Evolutionary conservation across 495 filamentous ascomycete species (phyloP).

Genomic region (Xylaria sp.): DNA sequence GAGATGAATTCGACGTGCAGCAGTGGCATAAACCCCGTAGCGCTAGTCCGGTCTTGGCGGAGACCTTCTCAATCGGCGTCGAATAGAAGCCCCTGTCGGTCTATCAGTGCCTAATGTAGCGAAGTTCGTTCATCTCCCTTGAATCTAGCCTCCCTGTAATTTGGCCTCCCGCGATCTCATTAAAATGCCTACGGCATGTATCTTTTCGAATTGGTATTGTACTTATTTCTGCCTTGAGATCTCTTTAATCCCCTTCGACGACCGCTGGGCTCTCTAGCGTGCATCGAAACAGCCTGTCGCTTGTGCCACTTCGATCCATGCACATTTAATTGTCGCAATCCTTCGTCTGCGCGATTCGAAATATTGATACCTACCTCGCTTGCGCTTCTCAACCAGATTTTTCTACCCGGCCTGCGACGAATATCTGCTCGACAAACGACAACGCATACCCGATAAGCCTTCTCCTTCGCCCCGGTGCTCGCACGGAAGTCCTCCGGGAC

Average conservation of each 20-base stretch:
- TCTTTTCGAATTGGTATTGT: conserved; percentile 1
- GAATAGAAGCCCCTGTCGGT: not conserved
- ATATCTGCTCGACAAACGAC: not conserved
- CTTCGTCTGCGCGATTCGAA: not conserved
- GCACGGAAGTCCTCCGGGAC: conserved; percentile 14
- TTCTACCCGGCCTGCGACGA: not conserved
- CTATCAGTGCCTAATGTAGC: conserved; percentile 21
- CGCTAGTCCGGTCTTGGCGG: conserved; percentile 1
- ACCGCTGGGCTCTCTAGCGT: not conserved
- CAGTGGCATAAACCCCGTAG: not conserved
- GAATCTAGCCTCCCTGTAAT: conserved; percentile 19
- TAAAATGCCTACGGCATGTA: conserved; percentile 1
- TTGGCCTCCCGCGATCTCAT: conserved; percentile 8
- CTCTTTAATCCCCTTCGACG: not conserved
- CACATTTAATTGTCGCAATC: conserved; percentile 7
- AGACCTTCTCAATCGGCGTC: not conserved
- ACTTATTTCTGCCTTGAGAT: not conserved
- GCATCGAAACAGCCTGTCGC: not conserved
- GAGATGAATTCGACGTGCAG: not conserved
- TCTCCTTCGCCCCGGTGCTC: conserved; percentile 7
- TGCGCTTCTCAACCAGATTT: conserved; percentile 12
- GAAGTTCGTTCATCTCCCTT: conserved; percentile 9
- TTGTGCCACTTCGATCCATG: not conserved
- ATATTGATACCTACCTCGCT: conserved; percentile 4
- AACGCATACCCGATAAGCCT: not conserved